A percentile compares a stretch with the other conserved stretches of the same genome.
Conservation (phyloP, 2,329 filamentous ascomycete species). For the Grosmannia penicillata region DNA sequence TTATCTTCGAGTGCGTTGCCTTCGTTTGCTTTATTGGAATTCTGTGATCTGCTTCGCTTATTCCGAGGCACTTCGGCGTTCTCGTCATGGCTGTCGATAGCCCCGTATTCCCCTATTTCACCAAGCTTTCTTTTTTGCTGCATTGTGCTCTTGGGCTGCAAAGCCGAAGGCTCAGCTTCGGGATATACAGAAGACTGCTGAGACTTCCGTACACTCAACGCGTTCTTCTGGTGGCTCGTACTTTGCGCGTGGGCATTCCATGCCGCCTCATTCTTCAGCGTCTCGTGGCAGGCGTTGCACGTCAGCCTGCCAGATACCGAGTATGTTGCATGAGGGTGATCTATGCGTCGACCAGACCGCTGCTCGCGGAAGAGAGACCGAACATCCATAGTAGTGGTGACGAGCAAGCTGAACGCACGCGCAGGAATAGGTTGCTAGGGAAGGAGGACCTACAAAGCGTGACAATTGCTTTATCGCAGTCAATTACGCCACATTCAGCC, state of each 20-base stretch:
- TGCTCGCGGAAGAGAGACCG: slow-evolving; percentile 67
- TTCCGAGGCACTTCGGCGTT: slow-evolving; percentile 20
- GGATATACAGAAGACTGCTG: no score
- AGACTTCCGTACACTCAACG: neutral
- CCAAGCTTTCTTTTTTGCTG: slow-evolving; percentile 17
- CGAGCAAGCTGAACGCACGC: neutral
- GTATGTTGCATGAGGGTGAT: slow-evolving; percentile 55
- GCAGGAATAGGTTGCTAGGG: neutral
- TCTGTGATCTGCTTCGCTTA: slow-evolving; percentile 28
- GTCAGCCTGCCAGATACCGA: slow-evolving; percentile 51
- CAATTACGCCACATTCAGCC: neutral
- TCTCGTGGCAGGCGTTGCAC: slow-evolving; percentile 51
- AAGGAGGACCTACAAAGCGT: neutral
- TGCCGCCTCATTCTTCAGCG: slow-evolving; percentile 48
- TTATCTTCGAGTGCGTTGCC: slow-evolving; percentile 1
- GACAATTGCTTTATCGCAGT: neutral
- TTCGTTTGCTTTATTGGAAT: neutral
- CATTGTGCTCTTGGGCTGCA: neutral
- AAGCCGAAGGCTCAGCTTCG: no score
- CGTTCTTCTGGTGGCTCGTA: slow-evolving; percentile 26
- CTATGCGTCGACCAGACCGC: slow-evolving; percentile 57
- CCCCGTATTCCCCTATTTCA: slow-evolving; percentile 10
- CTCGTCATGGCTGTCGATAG: slow-evolving; percentile 11
- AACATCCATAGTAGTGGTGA: slow-evolving; percentile 50
- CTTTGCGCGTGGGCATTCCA: slow-evolving; percentile 50